phyloP scores from a whole-genome alignment of 148 eudicot genomes.

The Rhododendron mucronatum region DNA sequence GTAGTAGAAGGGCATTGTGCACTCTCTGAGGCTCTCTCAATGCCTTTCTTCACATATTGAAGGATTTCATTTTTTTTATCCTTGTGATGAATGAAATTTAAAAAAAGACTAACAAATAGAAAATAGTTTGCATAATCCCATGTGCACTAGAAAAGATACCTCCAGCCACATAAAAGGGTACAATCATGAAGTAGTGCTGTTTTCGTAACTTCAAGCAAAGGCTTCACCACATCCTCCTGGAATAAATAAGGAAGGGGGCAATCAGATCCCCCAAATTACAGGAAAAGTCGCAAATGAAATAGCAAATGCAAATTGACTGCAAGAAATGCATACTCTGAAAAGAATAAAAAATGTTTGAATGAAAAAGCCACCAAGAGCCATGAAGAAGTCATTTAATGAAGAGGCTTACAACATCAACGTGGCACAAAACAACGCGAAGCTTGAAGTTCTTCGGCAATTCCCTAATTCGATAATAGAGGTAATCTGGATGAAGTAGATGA shows the following conservation, averaged over 20 bases:
- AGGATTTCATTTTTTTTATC: background rate
- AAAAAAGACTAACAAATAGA: background rate
- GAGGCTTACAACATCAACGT: conserved; percentile 86
- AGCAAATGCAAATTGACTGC: background rate
- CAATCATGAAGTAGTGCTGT: conserved; percentile 95
- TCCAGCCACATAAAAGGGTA: conserved; percentile 92
- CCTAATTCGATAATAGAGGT: conserved; percentile 80
- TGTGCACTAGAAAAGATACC: conserved; percentile 33
- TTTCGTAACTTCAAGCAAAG: conserved; percentile 88
- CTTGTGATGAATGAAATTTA: background rate
- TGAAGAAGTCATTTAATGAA: conserved; percentile 1
- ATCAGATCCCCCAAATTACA: conserved; percentile 1
- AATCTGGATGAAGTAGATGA: conserved; percentile 94
- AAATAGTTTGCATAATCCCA: background rate
- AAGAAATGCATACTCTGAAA: background rate
- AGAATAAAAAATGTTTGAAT: background rate
- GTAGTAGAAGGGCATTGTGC: background rate
- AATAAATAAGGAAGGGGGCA: conserved; percentile 18
- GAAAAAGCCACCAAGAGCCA: background rate
- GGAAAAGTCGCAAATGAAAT: background rate
- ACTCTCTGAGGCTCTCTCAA: background rate
- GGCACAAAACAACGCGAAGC: conserved; percentile 84
- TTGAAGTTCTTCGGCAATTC: conserved; percentile 86
- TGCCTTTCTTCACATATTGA: background rate
- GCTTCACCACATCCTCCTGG: conserved; percentile 96